Evolutionary conservation across 352 stramenopile species (phyloP).

Genomic region (Phytophthora nicotianae): DNA sequence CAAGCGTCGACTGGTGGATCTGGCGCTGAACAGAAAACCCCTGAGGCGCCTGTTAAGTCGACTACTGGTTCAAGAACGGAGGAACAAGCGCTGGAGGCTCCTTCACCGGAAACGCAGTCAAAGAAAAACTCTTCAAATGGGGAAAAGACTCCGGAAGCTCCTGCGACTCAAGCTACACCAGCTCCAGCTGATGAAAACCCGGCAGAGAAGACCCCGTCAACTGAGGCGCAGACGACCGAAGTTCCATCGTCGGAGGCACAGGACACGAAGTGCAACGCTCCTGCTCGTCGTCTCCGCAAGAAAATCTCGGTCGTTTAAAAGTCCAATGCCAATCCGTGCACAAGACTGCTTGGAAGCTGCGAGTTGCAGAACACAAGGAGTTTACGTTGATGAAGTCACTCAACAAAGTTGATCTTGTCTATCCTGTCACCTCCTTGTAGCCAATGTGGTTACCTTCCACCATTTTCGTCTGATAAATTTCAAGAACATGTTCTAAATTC

Average conservation of each 20-base stretch:
- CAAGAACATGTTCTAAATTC: too few species aligned
- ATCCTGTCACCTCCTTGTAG: too few species aligned
- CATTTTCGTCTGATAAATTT: too few species aligned
- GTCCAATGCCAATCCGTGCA: background rate
- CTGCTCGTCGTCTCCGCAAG: constrained; percentile 18
- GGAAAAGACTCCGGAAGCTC: background rate
- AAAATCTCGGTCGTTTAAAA: constrained; percentile 3
- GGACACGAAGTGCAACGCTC: constrained; percentile 23
- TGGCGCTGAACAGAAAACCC: background rate
- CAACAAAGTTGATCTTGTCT: background rate
- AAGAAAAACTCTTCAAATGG: background rate
- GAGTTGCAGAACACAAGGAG: background rate
- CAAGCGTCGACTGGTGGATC: constrained; percentile 10
- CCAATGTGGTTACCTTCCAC: too few species aligned
- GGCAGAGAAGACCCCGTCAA: background rate
- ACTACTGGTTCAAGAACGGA: background rate
- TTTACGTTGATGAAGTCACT: background rate
- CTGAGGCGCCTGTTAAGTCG: background rate
- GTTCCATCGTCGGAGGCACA: constrained; percentile 3
- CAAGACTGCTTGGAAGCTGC: background rate
- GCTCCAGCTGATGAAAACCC: background rate
- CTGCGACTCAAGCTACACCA: background rate
- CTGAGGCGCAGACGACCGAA: background rate
- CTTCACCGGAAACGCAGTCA: background rate
- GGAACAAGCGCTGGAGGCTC: background rate